Evolutionary conservation across 2,329 filamentous ascomycete genomes (phyloP).

Genomic region (Nemania sp.): DNA sequence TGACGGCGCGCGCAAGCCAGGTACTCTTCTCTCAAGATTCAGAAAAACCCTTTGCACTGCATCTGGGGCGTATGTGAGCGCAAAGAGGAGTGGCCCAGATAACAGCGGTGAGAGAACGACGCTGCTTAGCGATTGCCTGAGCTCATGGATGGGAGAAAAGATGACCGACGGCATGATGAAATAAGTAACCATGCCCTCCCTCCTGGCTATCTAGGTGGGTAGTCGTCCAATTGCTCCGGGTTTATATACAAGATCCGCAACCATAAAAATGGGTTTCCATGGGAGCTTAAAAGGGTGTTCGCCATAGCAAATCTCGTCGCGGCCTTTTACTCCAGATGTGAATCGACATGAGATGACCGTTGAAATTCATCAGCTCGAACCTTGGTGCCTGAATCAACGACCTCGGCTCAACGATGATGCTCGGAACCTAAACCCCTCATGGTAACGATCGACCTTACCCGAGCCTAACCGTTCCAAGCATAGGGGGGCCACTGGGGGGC

Average conservation of each 20-base stretch:
- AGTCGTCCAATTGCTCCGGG: background rate
- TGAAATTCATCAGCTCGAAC: background rate
- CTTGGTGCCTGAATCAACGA: background rate
- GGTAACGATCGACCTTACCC: slow-evolving; percentile 5
- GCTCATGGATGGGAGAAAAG: slow-evolving; percentile 4
- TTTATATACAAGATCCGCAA: background rate
- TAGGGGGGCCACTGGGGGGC: background rate
- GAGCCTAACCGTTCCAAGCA: background rate
- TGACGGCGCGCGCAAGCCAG: background rate
- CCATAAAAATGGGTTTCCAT: background rate
- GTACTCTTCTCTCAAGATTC: slow-evolving; percentile 4
- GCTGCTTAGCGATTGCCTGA: slow-evolving; percentile 1
- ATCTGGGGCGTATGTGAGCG: slow-evolving; percentile 17
- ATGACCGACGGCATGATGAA: slow-evolving; percentile 18
- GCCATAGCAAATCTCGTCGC: no score
- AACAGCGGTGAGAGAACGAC: slow-evolving; percentile 22
- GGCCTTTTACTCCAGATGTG: no score
- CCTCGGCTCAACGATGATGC: slow-evolving; percentile 6
- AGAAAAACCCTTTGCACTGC: slow-evolving; percentile 7
- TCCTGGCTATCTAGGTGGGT: no score
- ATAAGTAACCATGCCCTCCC: background rate
- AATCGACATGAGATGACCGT: background rate
- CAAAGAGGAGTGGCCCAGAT: slow-evolving; percentile 24
- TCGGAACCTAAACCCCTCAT: slow-evolving; percentile 20
- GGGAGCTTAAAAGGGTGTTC: background rate